A percentile compares a stretch with the other conserved stretches of the same genome.
Conservation (phyloP, 768 basidiomycete species). For the Erythrobasidium yunnanense region DNA sequence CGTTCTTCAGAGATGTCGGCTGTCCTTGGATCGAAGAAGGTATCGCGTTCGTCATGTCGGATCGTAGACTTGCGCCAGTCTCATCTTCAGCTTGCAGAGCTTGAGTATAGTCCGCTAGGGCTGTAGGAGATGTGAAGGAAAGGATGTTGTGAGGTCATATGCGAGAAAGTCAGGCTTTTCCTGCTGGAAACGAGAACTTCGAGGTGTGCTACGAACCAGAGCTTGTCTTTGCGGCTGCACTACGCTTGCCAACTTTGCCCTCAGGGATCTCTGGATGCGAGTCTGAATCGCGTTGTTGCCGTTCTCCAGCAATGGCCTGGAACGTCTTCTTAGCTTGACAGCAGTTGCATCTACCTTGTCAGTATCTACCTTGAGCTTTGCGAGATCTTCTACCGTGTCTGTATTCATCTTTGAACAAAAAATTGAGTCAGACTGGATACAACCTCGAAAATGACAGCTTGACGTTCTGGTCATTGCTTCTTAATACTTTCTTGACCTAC, state of each 20-base stretch:
- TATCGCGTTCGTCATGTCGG: not conserved
- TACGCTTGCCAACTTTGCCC: conserved; percentile 19
- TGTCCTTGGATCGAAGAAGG: conserved; percentile 5
- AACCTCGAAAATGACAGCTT: too few relatives aligned
- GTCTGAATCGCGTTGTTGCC: conserved; percentile 11
- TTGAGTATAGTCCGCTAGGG: conserved; percentile 14
- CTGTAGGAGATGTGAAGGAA: not conserved
- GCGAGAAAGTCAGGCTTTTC: too few relatives aligned
- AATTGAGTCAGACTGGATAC: too few relatives aligned
- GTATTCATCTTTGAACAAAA: conserved; percentile 15
- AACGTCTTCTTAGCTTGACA: not conserved
- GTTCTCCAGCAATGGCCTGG: conserved; percentile 26
- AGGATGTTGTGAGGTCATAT: not conserved
- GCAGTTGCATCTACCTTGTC: not conserved
- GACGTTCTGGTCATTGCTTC: too few relatives aligned
- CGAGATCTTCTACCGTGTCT: conserved; percentile 10
- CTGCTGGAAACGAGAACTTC: too few relatives aligned
- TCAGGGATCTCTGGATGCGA: conserved; percentile 23
- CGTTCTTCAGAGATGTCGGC: conserved; percentile 6
- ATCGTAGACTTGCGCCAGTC: not conserved
- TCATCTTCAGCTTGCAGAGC: conserved; percentile 15
- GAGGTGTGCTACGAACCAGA: too few relatives aligned
- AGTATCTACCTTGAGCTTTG: conserved; percentile 8
- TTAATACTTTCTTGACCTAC: too few relatives aligned
- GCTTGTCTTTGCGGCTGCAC: conserved; percentile 20